Evolutionary conservation across 768 basidiomycete genomes (phyloP).

Genomic region (Porphyrellus cyaneotinctus): DNA sequence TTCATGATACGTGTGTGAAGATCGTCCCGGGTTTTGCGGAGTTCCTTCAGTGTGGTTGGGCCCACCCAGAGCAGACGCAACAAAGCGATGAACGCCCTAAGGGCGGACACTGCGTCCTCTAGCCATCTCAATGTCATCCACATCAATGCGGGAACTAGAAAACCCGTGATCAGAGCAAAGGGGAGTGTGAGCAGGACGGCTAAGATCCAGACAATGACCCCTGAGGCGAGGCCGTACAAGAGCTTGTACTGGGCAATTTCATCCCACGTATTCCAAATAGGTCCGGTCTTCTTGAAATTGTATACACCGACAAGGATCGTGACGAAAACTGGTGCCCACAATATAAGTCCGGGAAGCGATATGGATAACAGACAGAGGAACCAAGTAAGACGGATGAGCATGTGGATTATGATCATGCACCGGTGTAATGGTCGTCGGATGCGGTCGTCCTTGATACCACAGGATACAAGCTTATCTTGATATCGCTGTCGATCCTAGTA

Average conservation of each 20-base stretch:
- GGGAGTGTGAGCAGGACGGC: conserved; percentile 59
- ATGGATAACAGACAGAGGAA: conserved; percentile 56
- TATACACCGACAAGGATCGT: conserved; percentile 67
- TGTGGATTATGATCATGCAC: conserved; percentile 54
- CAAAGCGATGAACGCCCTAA: conserved; percentile 68
- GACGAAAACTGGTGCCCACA: conserved; percentile 78
- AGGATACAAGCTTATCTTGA: conserved; percentile 63
- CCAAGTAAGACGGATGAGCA: conserved; percentile 64
- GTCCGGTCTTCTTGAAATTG: conserved; percentile 77
- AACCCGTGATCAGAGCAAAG: conserved; percentile 50
- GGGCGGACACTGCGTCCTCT: conserved; percentile 77
- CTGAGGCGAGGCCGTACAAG: conserved; percentile 74
- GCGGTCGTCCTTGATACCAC: conserved; percentile 83
- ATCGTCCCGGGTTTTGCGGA: conserved; percentile 51
- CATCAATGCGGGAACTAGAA: conserved; percentile 71
- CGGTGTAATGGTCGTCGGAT: conserved; percentile 61
- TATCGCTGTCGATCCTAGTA: conserved; percentile 46
- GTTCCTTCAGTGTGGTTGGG: conserved; percentile 46
- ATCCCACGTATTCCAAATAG: conserved; percentile 83
- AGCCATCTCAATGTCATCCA: conserved; percentile 89
- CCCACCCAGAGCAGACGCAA: conserved; percentile 61
- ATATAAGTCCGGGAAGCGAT: conserved; percentile 70
- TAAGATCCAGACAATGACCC: conserved; percentile 60
- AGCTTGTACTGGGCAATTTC: conserved; percentile 90
- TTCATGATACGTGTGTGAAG: conserved; percentile 65